A percentile compares a stretch with the other conserved stretches of the same genome.
Conservation (phyloP, 2,329 filamentous ascomycete genomes). For the Didymella pomorum region DNA sequence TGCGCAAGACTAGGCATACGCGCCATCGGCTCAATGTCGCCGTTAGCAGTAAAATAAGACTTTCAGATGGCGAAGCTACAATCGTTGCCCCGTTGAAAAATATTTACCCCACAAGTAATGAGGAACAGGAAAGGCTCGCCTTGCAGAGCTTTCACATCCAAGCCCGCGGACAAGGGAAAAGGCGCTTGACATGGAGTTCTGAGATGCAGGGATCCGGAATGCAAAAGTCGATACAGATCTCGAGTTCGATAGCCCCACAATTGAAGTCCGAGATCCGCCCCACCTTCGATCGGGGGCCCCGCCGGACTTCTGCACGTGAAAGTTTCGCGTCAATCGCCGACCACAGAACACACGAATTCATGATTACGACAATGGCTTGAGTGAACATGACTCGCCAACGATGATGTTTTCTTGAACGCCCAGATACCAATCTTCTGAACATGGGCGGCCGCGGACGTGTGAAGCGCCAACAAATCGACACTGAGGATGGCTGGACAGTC, state of each 20-base stretch:
- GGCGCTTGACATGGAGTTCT: neutral
- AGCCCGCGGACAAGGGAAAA: neutral
- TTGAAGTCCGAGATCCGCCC: conserved; percentile 7
- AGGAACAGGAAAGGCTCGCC: conserved; percentile 9
- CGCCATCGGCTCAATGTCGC: conserved; percentile 1
- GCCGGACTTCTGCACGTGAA: conserved; percentile 1
- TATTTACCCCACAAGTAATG: neutral
- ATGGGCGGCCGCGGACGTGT: conserved; percentile 31
- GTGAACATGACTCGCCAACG: conserved; percentile 8
- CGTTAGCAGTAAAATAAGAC: neutral
- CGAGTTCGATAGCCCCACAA: neutral
- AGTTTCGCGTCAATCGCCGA: neutral
- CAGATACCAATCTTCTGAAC: neutral
- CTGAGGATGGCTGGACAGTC: conserved; percentile 49
- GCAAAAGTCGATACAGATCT: neutral
- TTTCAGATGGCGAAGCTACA: neutral
- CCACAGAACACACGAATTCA: neutral
- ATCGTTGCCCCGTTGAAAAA: neutral
- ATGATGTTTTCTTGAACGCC: neutral
- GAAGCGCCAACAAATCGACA: conserved; percentile 42
- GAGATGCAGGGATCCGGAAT: neutral
- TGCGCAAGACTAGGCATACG: too few species aligned
- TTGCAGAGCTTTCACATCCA: conserved; percentile 3
- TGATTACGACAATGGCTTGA: neutral
- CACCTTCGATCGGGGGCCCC: conserved; percentile 1